Conservation (phyloP, 352 stramenopile genomes). For the Blastocystis sp. region DNA sequence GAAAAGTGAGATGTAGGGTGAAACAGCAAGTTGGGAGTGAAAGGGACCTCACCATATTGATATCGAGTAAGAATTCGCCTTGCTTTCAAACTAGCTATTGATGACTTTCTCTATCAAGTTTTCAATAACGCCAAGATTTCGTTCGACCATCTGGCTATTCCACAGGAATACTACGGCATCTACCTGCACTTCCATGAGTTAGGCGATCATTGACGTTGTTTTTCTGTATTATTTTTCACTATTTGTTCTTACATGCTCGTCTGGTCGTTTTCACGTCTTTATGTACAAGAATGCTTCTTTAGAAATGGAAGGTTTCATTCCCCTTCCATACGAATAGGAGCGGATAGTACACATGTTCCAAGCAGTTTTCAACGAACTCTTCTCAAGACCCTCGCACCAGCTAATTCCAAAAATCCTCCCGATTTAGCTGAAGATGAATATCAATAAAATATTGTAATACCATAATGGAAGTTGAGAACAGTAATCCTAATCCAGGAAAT, state of each 20-base stretch:
- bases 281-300: too few relatives aligned
- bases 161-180: conserved; percentile 8
- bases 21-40: not conserved
- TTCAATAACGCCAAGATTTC: conserved; percentile 1
- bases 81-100: not conserved
- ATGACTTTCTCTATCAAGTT: not conserved
- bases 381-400: not conserved
- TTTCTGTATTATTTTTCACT: not conserved
- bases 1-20: not conserved
- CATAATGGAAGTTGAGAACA: conserved; percentile 48
- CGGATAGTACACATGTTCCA: too few relatives aligned
- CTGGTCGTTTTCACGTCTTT: too few relatives aligned
- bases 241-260: not conserved
- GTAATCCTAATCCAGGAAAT: conserved; percentile 13
- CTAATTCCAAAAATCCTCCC: not conserved
- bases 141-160: not conserved
- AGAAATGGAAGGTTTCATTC: too few relatives aligned
- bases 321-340: too few relatives aligned
- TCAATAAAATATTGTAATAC: conserved; percentile 9
- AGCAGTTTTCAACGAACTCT: too few relatives aligned
- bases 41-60: not conserved
- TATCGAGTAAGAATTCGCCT: not conserved
- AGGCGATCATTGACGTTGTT: not conserved
- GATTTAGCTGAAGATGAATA: not conserved
- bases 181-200: not conserved